Evolutionary conservation across 352 stramenopile genomes (phyloP).

Genomic region (Globisporangium canariense): DNA sequence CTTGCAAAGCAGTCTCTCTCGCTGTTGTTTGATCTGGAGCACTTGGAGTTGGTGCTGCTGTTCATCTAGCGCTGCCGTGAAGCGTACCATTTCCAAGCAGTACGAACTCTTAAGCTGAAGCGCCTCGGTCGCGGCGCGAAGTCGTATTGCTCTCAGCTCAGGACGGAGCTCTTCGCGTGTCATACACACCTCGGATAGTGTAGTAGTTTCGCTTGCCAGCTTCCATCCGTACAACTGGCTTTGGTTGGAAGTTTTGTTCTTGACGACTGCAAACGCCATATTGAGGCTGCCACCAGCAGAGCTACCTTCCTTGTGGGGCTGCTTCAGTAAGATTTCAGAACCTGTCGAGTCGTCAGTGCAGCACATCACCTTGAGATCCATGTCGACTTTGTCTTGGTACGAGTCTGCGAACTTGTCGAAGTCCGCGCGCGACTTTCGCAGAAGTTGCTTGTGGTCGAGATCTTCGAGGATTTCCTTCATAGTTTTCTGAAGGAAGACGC

Average conservation of each 20-base stretch:
- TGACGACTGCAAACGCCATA: background rate
- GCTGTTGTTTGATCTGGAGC: background rate
- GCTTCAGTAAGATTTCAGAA: background rate
- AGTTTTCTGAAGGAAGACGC: conserved; percentile 24
- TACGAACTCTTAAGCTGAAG: conserved; percentile 5
- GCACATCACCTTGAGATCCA: conserved; percentile 6
- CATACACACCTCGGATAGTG: background rate
- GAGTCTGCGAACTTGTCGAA: conserved; percentile 12
- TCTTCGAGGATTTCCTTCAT: conserved; percentile 23
- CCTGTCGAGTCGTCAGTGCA: background rate
- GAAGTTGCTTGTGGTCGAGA: conserved; percentile 10
- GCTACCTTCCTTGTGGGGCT: background rate
- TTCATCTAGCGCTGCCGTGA: background rate
- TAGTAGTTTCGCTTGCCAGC: background rate
- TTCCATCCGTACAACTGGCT: conserved; percentile 7
- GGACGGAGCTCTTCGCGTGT: background rate
- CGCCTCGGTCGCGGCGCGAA: background rate
- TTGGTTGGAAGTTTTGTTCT: conserved; percentile 1
- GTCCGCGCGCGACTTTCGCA: conserved; percentile 16
- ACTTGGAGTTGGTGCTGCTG: background rate
- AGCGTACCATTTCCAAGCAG: background rate
- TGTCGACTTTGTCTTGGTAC: conserved; percentile 16
- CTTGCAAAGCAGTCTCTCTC: background rate
- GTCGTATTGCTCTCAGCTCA: background rate
- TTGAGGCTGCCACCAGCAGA: background rate